A percentile compares a stretch with the other conserved stretches of the same genome.
Evolutionary conservation across 148 eudicot genomes (phyloP).

Genomic region (Bassia scoparia): DNA sequence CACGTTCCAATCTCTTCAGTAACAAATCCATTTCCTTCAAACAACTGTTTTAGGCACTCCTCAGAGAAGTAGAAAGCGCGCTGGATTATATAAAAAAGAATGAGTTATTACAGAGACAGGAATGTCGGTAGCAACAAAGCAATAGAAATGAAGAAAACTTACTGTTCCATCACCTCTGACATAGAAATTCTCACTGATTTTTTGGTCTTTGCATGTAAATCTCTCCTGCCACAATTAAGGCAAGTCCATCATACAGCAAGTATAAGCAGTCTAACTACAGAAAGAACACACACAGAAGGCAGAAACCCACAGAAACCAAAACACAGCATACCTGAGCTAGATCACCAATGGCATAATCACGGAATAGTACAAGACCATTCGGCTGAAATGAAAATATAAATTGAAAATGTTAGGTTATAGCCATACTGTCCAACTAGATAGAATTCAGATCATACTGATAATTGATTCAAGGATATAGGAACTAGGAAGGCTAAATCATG

Average conservation of each 20-base stretch:
- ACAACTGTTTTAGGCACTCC: constrained; percentile 62
- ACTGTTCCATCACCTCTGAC: constrained; percentile 99
- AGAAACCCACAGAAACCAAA: neutral
- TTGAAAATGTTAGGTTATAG: constrained; percentile 10
- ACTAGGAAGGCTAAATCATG: neutral
- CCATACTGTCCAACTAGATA: neutral
- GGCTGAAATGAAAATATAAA: constrained; percentile 55
- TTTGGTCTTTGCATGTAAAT: constrained; percentile 81
- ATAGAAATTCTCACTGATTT: constrained; percentile 91
- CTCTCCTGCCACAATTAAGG: constrained; percentile 56
- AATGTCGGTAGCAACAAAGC: constrained; percentile 2
- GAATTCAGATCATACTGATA: neutral
- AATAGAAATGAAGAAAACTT: constrained; percentile 31
- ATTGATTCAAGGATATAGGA: neutral
- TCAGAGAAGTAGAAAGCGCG: constrained; percentile 92
- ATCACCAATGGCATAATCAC: constrained; percentile 98
- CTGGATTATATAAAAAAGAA: constrained; percentile 37
- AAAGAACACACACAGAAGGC: neutral
- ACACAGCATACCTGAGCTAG: constrained; percentile 84
- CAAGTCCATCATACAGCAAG: constrained; percentile 12
- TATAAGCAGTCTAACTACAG: neutral
- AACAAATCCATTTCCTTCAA: constrained; percentile 63
- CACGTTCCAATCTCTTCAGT: constrained; percentile 63
- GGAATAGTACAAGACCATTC: constrained; percentile 75
- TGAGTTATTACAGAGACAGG: constrained; percentile 8